Evolutionary conservation across 306 rosid species (phyloP), one percentile per base, ranked within the genome.

Genomic region (Canavalia gladiata): DNA sequence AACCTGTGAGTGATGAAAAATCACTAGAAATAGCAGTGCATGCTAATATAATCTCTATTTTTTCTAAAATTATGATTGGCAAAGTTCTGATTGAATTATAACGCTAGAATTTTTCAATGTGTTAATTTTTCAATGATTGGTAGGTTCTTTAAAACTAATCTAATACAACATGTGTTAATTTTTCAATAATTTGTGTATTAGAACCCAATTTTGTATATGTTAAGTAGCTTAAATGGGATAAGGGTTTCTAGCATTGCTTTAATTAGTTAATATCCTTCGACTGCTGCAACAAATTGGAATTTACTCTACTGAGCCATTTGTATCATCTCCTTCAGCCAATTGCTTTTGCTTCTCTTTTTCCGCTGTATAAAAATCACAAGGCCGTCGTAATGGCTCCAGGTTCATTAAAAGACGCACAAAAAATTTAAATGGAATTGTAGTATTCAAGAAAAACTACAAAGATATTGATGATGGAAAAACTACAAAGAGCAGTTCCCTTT

Each of bases 291-390:
- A 55, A 59, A 5, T 34, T 42, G 64, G n/a, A 39, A 30, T 28
- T 83, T 88, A 84, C 35, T 84, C 87, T 47, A 42, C 77, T 43
- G 76, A 28, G 68, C 80, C 90, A 68, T 78, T 86, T 66, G 87
- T 54, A 34, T 70, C 92, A 25, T 94, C 91, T 86, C 87, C 94
- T 74, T 91, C 95, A 55, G 88, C 82, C 70, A 88, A 45, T 82
- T 89, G 87, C 64, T 87, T 90, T 65, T 92, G 88, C 82, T 87
- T 92, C 84, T 90, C 97, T 86, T 91, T 94, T 88, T 94, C 95
- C 92, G 82, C 97, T 92, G 89, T 73, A 51, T 49, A 60, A 66
- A 71, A 63, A 58, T 52, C 28, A 67, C 33, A 77, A 35, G 49
- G 25, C 8, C 55, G 66, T 6, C 10, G 34, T 78, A 75, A 81